Base-by-base conservation (phyloP, 768 basidiomycete genomes). In the Clitopilus hobsonii region DNA sequence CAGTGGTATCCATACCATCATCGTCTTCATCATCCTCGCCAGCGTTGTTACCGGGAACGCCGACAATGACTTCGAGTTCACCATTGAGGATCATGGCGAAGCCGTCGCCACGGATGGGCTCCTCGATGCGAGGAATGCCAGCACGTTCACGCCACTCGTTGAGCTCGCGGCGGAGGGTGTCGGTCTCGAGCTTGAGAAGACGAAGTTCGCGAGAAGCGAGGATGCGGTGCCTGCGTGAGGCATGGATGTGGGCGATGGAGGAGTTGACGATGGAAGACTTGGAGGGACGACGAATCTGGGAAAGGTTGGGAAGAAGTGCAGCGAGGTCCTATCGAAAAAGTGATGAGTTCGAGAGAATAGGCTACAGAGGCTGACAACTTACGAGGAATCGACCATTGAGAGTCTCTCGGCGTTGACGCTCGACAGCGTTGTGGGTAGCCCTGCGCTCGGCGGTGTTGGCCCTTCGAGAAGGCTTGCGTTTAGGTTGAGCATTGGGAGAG, bases 181-280 rank as follows among this genome's bases (percentile, higher is more conserved):
- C 92, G 20, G 90, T 76, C 72, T 98, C 94, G 61, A 77, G 70
- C 65, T 89, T 90, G 64, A 95, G 70, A 51, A 82, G 66, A 50
- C 93, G 87, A 28, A 97, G 79, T 67, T 95, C 90, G 58, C 87
- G 83, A 7, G 91, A 81, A 14, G 93, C 92, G 58, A 94, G 78
- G 18, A 86, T 73, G 38, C 63, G 57, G 32, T 64, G 63, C n/a
- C 63, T 27, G 5, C 91, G 84, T 36, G 90, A 88, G 20, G 88
- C 82, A 64, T 89, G 87, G 57, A 94, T 84, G 65, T 93, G 89
- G 1, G 92, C 86, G 68, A 98, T 97, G 45, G 89, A 91, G 28
- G 90, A 93, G 71, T 97, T 97, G 71, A 99, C 95, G 69, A 98
- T 98, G 57, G 91, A 89, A 3, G 91, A 91, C 73, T 99, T 99